Base-by-base conservation (phyloP, 1,284 basidiomycete genomes). In the Phlebopus sp. region DNA sequence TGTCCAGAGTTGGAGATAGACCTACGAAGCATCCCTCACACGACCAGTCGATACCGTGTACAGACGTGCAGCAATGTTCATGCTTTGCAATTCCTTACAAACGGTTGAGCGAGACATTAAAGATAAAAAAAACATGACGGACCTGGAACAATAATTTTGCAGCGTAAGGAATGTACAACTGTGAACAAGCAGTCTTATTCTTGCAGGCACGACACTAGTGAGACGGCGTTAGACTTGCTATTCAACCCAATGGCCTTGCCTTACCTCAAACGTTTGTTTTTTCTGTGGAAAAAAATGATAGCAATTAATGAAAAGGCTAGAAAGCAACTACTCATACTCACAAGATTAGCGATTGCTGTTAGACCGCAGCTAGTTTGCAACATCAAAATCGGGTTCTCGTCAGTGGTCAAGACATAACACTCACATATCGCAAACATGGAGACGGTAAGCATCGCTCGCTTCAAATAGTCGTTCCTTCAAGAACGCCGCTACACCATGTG, bases 401-500 rank as follows among this genome's bases (percentile, higher is more conserved):
- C 30, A n/a, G 19, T 17, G 29, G 19, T 44, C 0, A 13, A 43
- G 17, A 50, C 29, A 9, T 18, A 41, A 29, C 21, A 79, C 91
- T 62, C 57, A 94, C 89, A 94, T 92, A 68, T 97, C 94, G 67
- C 94, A 97, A 50, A 97, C 92, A 66, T 97, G 95, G 44, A 97
- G 73, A 42, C 94, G 83, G 71, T 95, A 96, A n/a, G 92, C 93
- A 68, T 97, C 94, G 61, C 91, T 94, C 17, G 88, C 89, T 70
- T 93, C 92, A 61, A 93, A 95, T 66, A 96, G 75, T 56, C 92
- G 86, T 73, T 96, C 93, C 70, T 96, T 96, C 69, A 99, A 71
- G 84, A 99, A 99, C 2, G 84, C 91, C 31, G 97, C 96, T 56
- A 98, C 95, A 69, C 97, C 97, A 74, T 99, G 97, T 32, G 96